Evolutionary conservation across 1,139 yeast genomes (phyloP), one percentile per base, ranked within the genome.

Genomic region (Geotrichum phurueaensis): DNA sequence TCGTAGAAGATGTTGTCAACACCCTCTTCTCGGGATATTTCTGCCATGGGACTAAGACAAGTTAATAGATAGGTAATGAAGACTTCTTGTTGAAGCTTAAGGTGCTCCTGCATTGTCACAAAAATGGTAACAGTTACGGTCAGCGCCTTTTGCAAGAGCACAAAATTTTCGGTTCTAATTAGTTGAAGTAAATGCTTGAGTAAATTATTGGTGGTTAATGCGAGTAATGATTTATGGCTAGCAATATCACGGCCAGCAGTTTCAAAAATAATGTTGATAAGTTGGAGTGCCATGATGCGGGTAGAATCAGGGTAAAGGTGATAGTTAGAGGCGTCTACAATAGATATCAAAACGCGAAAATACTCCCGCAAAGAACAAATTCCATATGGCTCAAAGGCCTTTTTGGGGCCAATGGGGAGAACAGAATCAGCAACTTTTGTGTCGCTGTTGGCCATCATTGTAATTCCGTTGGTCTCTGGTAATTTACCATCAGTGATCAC

Each of bases 301-400:
- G 97, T 87, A 48, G 90, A 81, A 70, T 92, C 97, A 68, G 95
- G 89, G 68, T 90, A 95, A 69, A 88, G 92, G 67, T 84, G 83
- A 69, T 86, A 89, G 66, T 89, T 88, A 20, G 86, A 83, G 0
- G 97, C 96, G 12, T 95, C 85, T 50, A 92, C 80, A 74, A 92
- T 84, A 1, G 96, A 87, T n/a, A 90, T 83, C 55, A 94, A 78
- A 53, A 89, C 86, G 9, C 86, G 85, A 66, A 94, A 73, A 65
- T 84, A 83, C 66, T 86, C 91, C 66, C 83, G 80, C 67, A 87
- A 81, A 65, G 89, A 83, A 15, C 81, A 76, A 18, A 85, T 76
- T n/a, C 87, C 89, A 70, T 81, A 87, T 1, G 88, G 86, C 50
- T 75, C 76, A 59, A 58, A 58, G 5, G 60, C 56, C n/a, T 51